These are phyloP conservation scores for Excoecaria cochinchinensis DNA, from an alignment of 345 rosid genomes.

Conservation along the genomic window DNA sequence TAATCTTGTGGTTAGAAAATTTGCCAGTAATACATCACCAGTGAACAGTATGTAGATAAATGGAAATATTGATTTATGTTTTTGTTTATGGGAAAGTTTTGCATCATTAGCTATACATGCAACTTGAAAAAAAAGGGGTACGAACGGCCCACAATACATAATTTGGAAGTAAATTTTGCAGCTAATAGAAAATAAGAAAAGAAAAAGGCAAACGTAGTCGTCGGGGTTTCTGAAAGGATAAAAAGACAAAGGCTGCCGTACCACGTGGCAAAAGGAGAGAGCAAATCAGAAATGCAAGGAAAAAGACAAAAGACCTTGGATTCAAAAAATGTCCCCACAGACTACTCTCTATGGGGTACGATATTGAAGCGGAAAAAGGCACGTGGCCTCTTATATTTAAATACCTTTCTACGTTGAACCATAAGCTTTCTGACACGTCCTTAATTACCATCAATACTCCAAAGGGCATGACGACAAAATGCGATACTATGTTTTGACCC, in stretches of 20 bases:
- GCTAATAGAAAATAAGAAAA: not conserved
- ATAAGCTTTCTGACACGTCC: slow-evolving; percentile 26
- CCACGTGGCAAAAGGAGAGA: slow-evolving; percentile 30
- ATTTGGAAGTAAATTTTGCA: too few species aligned
- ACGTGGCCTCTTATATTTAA: slow-evolving; percentile 22
- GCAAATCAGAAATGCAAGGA: slow-evolving; percentile 19
- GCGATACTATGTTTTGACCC: slow-evolving; percentile 15
- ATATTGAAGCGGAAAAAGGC: not conserved
- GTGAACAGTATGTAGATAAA: too few species aligned
- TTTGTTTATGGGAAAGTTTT: too few species aligned
- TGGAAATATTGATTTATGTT: too few species aligned
- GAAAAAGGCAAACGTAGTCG: not conserved
- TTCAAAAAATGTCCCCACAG: slow-evolving; percentile 28
- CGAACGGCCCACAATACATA: too few species aligned
- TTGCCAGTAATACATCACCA: too few species aligned
- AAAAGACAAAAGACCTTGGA: slow-evolving; percentile 12
- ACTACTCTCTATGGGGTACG: slow-evolving; percentile 27
- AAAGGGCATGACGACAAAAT: slow-evolving; percentile 15
- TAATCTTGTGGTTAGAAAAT: too few species aligned
- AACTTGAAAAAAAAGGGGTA: too few species aligned
- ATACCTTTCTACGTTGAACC: slow-evolving; percentile 23
- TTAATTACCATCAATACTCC: not conserved
- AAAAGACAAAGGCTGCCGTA: not conserved
- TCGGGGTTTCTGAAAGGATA: not conserved
- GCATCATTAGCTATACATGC: too few species aligned